Percentiles rank a stretch among this genome's conserved stretches.
These are phyloP conservation scores for Dipteronia sinensis DNA, from an alignment of 345 rosid genomes.

Conservation along the genomic window DNA sequence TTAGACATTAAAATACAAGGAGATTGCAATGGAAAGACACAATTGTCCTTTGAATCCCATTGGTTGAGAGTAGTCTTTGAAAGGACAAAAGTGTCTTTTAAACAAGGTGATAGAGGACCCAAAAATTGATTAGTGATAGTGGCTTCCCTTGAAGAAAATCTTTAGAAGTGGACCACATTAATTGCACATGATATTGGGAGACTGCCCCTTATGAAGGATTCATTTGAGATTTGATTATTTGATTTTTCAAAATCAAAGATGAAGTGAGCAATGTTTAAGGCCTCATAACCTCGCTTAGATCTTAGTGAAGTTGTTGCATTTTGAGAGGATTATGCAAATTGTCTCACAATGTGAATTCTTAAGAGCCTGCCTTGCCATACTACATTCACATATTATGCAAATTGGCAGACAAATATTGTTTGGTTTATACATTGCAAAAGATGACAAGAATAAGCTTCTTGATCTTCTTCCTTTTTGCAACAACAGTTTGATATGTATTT, in stretches of 20 bases:
- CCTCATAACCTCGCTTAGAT: conserved; percentile 13
- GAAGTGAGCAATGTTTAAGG: conserved; percentile 4
- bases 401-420: no score
- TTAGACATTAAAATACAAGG: neutral
- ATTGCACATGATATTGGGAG: conserved; percentile 32
- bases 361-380: conserved; percentile 4
- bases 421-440: no score
- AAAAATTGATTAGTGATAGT: neutral
- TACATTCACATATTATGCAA: neutral
- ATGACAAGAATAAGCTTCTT: no score
- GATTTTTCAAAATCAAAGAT: conserved; percentile 1
- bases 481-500: no score
- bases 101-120: neutral
- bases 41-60: neutral
- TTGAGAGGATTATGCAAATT: conserved; percentile 21
- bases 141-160: neutral
- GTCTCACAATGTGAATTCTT: conserved; percentile 21
- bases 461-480: no score
- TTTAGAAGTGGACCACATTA: conserved; percentile 11
- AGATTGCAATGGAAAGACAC: neutral
- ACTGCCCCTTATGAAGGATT: conserved; percentile 24
- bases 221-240: conserved; percentile 4
- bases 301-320: conserved; percentile 14
- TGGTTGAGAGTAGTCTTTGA: neutral
- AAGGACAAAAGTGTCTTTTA: neutral